Conservation (phyloP, 2,329 filamentous ascomycete genomes). For the Didymella segeticola region DNA sequence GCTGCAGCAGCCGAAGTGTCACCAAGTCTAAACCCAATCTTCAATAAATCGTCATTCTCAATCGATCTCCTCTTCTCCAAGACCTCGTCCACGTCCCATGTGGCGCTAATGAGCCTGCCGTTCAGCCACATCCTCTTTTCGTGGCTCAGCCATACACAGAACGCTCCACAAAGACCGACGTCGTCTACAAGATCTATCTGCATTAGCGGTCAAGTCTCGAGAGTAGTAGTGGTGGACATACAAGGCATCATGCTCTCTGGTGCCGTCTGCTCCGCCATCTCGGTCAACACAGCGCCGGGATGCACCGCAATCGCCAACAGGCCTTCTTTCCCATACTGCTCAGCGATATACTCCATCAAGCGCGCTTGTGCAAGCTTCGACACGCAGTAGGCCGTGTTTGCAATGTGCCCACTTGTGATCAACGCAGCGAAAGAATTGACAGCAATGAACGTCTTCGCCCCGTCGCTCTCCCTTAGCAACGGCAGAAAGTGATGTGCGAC, state of each 20-base stretch:
- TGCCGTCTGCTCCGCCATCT: conserved; percentile 32
- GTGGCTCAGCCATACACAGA: conserved; percentile 42
- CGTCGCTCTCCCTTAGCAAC: conserved; percentile 26
- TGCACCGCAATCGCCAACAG: conserved; percentile 37
- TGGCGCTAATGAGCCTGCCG: conserved; percentile 36
- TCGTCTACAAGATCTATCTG: conserved; percentile 38
- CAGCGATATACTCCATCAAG: conserved; percentile 33
- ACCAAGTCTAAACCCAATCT: conserved; percentile 33
- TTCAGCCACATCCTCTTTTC: conserved; percentile 43
- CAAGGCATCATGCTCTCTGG: conserved; percentile 37
- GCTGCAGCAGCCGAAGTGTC: background rate
- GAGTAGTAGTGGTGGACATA: conserved; percentile 17
- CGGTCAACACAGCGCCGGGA: conserved; percentile 41
- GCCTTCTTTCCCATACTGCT: conserved; percentile 34
- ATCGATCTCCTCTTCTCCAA: conserved; percentile 28
- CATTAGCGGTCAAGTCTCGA: background rate
- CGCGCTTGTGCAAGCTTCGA: conserved; percentile 40
- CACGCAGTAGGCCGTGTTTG: conserved; percentile 45
- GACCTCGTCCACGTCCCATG: conserved; percentile 42
- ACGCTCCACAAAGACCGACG: conserved; percentile 38
- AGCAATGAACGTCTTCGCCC: conserved; percentile 33
- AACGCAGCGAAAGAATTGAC: conserved; percentile 42
- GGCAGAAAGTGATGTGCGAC: conserved; percentile 47
- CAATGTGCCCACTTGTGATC: conserved; percentile 49
- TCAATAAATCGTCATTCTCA: conserved; percentile 36